Evolutionary conservation across 2,329 filamentous ascomycete genomes (phyloP), one percentile per base, ranked within the genome.

Genomic region (Penicillium freii): DNA sequence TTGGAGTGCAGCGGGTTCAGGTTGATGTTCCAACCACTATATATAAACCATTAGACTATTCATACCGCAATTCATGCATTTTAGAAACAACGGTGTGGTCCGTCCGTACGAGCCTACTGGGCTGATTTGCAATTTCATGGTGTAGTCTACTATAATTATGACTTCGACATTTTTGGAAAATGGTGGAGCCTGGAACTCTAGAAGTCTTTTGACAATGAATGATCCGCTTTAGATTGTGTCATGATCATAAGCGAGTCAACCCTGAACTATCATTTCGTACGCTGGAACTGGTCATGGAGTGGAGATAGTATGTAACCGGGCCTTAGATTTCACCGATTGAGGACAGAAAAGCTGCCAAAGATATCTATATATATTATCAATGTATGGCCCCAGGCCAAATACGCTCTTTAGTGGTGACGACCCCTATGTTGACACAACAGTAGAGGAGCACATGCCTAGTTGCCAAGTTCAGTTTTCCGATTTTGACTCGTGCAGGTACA

Each of bases 1-100:
- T 47, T 75, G 73, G 73, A 73, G 73, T 56, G 62, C 71, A 34
- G 47, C 29, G 5, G 21, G 43, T 23, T 58, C 36, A 31, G 21
- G 21, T 7, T 51, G 47, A 52, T 43, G n/a, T 38, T 25, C 36
- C 13, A 23, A 15, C 23, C 17, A 27, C 42, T n/a, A 23, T 48
- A 42, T 42, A 21, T 53, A 33, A 13, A 36, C 15, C 1, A 34
- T 3, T 36, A 25, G 13, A 5, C 19, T 42, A n/a, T 23, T 21
- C 13, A 23, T 43, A 43, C 8, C 6, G 15, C 17, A 31, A 42
- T 23, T 13, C 25, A 50, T 50, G 13, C 17, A 40, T 17, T 17
- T 8, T 9, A n/a, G 5, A 15, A 8, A 13, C 25, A 15, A 4
- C n/a, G 5, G 5, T 3, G n/a, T 23, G 36, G 13, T 4, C 13